Percentiles rank a stretch among this genome's conserved stretches.
Evolutionary conservation across 441 rosid genomes (phyloP).

Genomic region (Erysimum cheiri): DNA sequence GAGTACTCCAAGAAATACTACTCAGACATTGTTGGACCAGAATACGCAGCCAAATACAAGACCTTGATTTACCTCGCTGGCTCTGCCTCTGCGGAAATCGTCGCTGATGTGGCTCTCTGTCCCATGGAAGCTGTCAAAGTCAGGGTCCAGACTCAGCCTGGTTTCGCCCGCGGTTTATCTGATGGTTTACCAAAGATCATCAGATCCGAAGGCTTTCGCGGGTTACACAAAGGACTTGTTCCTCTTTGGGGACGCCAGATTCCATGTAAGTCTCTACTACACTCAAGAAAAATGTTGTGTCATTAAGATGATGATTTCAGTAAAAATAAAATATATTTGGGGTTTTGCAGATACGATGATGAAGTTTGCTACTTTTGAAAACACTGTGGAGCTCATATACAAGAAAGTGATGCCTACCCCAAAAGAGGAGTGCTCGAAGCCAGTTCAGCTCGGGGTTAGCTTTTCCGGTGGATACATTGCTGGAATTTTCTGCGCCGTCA

Average conservation of each 20-base stretch:
- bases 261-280: constrained; percentile 66
- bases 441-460: constrained; percentile 73
- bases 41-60: constrained; percentile 67
- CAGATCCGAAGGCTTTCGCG: constrained; percentile 61
- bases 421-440: constrained; percentile 71
- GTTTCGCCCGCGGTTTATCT: constrained; percentile 76
- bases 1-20: constrained; percentile 78
- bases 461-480: constrained; percentile 80
- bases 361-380: constrained; percentile 80
- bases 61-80: constrained; percentile 77
- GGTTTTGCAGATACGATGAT: constrained; percentile 71
- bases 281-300: not conserved
- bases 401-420: constrained; percentile 66
- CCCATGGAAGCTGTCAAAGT: constrained; percentile 85
- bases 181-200: constrained; percentile 75
- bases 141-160: constrained; percentile 82
- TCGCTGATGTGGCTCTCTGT: constrained; percentile 77
- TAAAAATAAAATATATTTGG: not conserved
- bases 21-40: constrained; percentile 79
- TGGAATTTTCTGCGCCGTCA: constrained; percentile 79
- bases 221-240: constrained; percentile 70
- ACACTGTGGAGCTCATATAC: constrained; percentile 71
- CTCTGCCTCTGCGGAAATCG: constrained; percentile 75
- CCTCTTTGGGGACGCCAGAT: constrained; percentile 90
- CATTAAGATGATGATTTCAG: not conserved